Evolutionary conservation across 768 basidiomycete species (phyloP), one percentile per base, ranked within the genome.

Genomic region (Auricularia sp.): DNA sequence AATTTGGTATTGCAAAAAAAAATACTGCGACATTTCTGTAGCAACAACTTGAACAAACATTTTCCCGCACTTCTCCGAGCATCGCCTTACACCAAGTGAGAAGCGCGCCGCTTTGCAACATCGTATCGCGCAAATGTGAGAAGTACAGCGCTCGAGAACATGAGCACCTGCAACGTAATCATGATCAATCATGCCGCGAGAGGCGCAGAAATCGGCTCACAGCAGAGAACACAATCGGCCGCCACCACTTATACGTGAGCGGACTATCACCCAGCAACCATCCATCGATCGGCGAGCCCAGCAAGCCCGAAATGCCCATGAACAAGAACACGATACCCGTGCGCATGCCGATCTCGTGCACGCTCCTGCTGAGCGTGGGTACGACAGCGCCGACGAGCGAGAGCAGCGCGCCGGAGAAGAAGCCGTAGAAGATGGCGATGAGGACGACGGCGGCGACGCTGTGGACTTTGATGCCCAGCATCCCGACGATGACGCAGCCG

Each of bases 401-500:
- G 66, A 73, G 71, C 62, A 71, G 69, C 16, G 72, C 71, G 3
- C 72, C 72, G 3, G 69, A 70, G 18, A 66, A 63, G 59, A 72
- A 66, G 12, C 73, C 73, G 44, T 72, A 74, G 3, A 72, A 21
- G 2, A 66, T 68, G 23, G 70, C 62, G 56, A 72, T 71, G 6
- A 68, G 70, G 59, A 72, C 63, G 36, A 72, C 65, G 63, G 67
- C 71, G 3, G 64, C 62, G 58, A 64, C 65, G 18, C 70, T 67
- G 8, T 72, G 68, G 64, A 71, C 68, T 72, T 72, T 71, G 21
- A 73, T 66, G 35, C 71, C 71, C 68, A 81, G 77, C 64, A 82
- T 73, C 87, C 88, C 89, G 43, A 87, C 70, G 10, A 78, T 73
- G 62, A 87, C 76, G 66, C 82, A 84, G 12, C 78, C 88, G 10